Conservation (phyloP, 805 yeast genomes). For the Suhomyces vadensis region DNA sequence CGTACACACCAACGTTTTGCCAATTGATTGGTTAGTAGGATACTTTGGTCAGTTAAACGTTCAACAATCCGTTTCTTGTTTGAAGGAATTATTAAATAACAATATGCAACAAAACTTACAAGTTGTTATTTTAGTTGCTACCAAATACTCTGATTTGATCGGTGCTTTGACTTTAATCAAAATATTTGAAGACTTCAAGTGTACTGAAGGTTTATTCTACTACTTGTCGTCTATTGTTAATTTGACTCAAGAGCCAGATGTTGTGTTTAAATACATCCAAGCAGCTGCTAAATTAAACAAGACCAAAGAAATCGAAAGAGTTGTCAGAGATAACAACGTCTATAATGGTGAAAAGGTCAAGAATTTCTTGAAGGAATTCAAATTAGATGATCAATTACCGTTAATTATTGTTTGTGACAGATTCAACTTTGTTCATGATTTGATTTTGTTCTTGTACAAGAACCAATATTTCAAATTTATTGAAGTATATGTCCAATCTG, state of each 20-base stretch:
- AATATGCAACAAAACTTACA: constrained; percentile 87
- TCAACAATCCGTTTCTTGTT: constrained; percentile 86
- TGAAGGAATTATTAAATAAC: constrained; percentile 77
- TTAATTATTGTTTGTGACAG: constrained; percentile 95
- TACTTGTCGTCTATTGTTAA: constrained; percentile 92
- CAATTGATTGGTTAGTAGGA: constrained; percentile 89
- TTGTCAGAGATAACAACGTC: constrained; percentile 89
- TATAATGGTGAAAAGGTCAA: constrained; percentile 97
- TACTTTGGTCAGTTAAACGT: constrained; percentile 93
- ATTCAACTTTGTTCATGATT: constrained; percentile 86
- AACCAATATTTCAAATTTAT: constrained; percentile 94
- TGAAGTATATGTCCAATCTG: constrained; percentile 97
- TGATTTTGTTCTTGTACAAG: constrained; percentile 90
- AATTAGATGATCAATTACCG: constrained; percentile 93
- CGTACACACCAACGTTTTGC: constrained; percentile 80
- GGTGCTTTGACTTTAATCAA: constrained; percentile 85
- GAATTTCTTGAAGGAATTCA: constrained; percentile 92
- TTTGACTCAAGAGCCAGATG: constrained; percentile 89
- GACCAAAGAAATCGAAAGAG: constrained; percentile 90
- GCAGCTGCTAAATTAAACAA: constrained; percentile 91
- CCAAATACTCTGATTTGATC: constrained; percentile 90
- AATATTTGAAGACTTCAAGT: constrained; percentile 89
- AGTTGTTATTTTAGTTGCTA: constrained; percentile 93
- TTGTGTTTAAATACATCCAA: constrained; percentile 93
- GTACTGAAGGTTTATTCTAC: constrained; percentile 91